Evolutionary conservation across 306 rosid species (phyloP).

Genomic region (Luffa acutangula): DNA sequence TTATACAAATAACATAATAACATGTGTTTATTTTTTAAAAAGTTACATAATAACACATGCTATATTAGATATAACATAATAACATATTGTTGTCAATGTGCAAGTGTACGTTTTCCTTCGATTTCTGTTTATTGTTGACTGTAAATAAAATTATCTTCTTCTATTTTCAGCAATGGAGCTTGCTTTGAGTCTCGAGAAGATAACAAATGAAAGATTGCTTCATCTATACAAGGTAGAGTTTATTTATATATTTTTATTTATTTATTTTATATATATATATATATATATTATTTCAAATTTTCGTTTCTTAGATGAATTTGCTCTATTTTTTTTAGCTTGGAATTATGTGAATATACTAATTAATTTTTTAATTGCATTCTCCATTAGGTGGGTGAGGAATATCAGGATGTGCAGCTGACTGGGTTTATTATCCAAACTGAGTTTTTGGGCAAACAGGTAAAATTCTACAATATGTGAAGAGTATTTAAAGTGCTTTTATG

Average conservation of each 20-base stretch:
- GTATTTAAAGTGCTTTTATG: too few relatives aligned
- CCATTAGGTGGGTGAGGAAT: conserved; percentile 51
- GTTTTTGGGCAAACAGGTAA: conserved; percentile 75
- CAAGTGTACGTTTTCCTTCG: too few relatives aligned
- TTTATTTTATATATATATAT: too few relatives aligned
- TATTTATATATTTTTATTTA: neutral
- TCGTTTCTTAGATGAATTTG: neutral
- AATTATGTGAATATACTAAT: too few relatives aligned
- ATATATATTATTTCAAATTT: neutral
- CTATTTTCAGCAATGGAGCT: conserved; percentile 75
- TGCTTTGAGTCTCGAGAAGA: conserved; percentile 70
- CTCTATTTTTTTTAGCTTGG: too few relatives aligned
- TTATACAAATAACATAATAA: too few relatives aligned
- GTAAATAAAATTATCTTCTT: neutral
- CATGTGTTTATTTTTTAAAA: too few relatives aligned
- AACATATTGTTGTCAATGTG: too few relatives aligned
- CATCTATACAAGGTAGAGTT: conserved; percentile 42
- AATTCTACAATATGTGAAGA: too few relatives aligned
- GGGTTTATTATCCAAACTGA: conserved; percentile 59
- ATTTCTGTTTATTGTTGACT: neutral
- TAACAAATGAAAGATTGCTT: conserved; percentile 69
- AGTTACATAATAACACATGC: too few relatives aligned
- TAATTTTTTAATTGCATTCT: neutral
- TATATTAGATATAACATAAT: too few relatives aligned
- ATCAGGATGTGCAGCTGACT: conserved; percentile 52